Percentiles rank a stretch among this genome's conserved stretches.
phyloP scores from a whole-genome alignment of 2,329 filamentous ascomycete species.

The Colletotrichum truncatum region DNA sequence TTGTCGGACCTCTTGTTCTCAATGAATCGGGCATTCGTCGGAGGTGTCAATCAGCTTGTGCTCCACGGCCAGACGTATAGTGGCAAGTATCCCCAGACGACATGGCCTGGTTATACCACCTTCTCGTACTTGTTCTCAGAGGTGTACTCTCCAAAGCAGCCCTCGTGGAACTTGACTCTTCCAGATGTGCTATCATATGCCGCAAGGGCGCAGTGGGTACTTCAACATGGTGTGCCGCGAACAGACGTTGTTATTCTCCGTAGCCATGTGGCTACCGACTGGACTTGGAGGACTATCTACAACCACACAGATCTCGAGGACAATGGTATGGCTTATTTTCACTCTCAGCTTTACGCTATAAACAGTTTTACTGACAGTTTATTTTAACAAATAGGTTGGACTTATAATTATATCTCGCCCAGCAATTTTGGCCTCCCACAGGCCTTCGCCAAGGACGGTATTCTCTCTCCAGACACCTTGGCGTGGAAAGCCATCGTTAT shows the following conservation, averaged over 20 bases:
- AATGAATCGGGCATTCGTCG: constrained; percentile 49
- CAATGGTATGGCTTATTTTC: too few relatives aligned
- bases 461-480: constrained; percentile 48
- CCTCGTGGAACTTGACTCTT: constrained; percentile 44
- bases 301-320: constrained; percentile 42
- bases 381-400: constrained; percentile 40
- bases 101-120: constrained; percentile 57
- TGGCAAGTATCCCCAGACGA: constrained; percentile 53
- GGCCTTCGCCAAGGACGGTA: constrained; percentile 44
- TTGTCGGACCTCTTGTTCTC: constrained; percentile 41
- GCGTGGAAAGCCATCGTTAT: constrained; percentile 54
- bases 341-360: too few relatives aligned
- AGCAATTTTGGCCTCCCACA: constrained; percentile 51
- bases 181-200: constrained; percentile 38
- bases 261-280: constrained; percentile 6
- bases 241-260: constrained; percentile 12
- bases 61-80: constrained; percentile 53
- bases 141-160: constrained; percentile 48
- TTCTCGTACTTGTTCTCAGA: constrained; percentile 53
- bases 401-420: constrained; percentile 54
- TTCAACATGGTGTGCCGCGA: constrained; percentile 46
- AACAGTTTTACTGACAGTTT: background rate
- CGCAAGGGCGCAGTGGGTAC: constrained; percentile 46
- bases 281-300: background rate
- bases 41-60: constrained; percentile 52